Base-by-base conservation (phyloP, 2,329 filamentous ascomycete genomes). In the Neofusicoccum sp. region DNA sequence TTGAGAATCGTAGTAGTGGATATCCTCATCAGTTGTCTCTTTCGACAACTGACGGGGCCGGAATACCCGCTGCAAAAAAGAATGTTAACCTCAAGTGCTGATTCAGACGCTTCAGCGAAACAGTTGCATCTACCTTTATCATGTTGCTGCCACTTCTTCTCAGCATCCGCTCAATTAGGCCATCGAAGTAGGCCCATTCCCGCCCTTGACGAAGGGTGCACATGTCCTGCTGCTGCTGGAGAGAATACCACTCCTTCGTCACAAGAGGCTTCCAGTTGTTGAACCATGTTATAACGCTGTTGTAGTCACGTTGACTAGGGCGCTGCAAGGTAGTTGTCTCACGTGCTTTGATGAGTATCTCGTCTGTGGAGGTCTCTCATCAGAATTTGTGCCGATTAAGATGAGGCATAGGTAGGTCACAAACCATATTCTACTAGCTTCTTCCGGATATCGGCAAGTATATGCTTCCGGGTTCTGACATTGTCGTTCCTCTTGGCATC, bases 141-240 rank as follows among this genome's bases (percentile, higher is more conserved):
- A 70, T 57, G 8, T 14, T 60, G 26, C 63, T 65, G 28, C 76
- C 69, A 12, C 70, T 53, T 12, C 68, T 66, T 2, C 65, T 64
- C 4, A 74, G 68, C 5, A 73, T 58, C 0, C 65, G 69, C 49
- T 78, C 76, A 1, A 79, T 69, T 6, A 72, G 65, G 3, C 71
- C 71, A 28, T 79, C 76, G 41, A 79, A 78, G 1, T 65, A 69
- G 11, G 75, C 75, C 66, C 75, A 73, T 60, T 79, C 76, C 8
- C 76, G 70, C 1, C 76, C 76, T 9, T 66, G 69, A 7, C 70
- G 66, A 0, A 79, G 66, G 0, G 72, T 76, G 1, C 78, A 65
- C 16, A 73, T 72, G 60, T 79, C 76, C 67, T 78, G 75, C 64
- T 76, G 74, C 40, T 66, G 70, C 31, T 69, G 70, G n/a, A 79